A percentile compares a stretch with the other conserved stretches of the same genome.
Conservation (phyloP, 2,329 filamentous ascomycete genomes). For the Grosmannia serpens region DNA sequence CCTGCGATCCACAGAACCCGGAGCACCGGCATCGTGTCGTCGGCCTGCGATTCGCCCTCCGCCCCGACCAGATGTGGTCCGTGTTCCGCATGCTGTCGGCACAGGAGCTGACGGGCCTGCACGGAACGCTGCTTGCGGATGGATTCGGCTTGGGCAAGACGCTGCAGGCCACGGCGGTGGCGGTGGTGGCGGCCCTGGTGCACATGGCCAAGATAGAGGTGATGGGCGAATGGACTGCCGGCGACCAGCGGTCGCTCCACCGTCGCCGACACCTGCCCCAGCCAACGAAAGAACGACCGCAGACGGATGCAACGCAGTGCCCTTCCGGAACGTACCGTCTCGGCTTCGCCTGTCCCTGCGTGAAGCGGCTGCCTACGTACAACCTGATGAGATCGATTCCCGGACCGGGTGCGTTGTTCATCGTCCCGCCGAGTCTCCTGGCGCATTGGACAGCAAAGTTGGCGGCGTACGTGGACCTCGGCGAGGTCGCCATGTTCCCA, state of each 20-base stretch:
- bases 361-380: not conserved
- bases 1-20: not conserved
- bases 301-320: not conserved
- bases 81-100: not conserved
- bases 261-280: not conserved
- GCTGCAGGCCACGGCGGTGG: not conserved
- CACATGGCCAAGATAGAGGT: not conserved
- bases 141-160: conserved; percentile 1
- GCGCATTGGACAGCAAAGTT: not conserved
- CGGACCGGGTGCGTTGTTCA: not conserved
- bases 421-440: not conserved
- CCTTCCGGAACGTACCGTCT: not conserved
- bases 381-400: not conserved
- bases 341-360: not conserved
- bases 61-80: conserved; percentile 1
- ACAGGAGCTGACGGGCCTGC: not conserved
- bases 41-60: not conserved
- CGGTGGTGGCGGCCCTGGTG: not conserved
- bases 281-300: not conserved
- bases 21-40: not conserved
- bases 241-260: not conserved
- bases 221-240: not conserved
- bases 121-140: not conserved
- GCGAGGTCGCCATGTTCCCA: not conserved
- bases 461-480: not conserved